Evolutionary conservation across 2,329 filamentous ascomycete genomes (phyloP), one percentile per base, ranked within the genome.

Genomic region (Westerdykella ornata): DNA sequence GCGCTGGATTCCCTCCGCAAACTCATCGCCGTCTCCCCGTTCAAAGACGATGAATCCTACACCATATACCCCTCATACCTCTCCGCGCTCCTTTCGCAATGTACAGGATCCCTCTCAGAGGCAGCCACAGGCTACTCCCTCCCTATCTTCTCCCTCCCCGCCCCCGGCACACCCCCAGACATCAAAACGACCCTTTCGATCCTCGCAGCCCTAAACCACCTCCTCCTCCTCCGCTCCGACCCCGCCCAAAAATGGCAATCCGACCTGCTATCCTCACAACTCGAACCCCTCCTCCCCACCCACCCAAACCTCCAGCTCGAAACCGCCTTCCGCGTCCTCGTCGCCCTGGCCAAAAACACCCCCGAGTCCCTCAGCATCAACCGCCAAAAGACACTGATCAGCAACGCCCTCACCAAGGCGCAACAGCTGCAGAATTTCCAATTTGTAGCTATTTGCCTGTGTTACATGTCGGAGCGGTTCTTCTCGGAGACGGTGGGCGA

Each of bases 391-490:
- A 77, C 82, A 31, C 80, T 84, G 56, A 82, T 96, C 40, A 81
- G 86, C 46, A 73, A 75, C 30, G 84, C 88, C 2, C 75, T 95
- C 32, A 75, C 76, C 30, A 78, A 80, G 2, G 82, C 85, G 11
- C 82, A 83, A 49, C 71, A 72, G 6, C 81, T 84, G 7, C 73
- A 74, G 41, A 95, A 95, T 60, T 79, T 79, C 20, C 85, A 94
- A 49, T 83, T 89, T 40, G 76, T 88, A n/a, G 82, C 82, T 36
- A 84, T 96, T 49, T 82, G 84, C 5, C 77, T 96, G 44, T 88
- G 82, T 52, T 82, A 92, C 49, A 94, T 96, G 84, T 84, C 85
- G 39, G 81, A 77, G 57, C 78, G 81, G 38, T 84, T 95, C 56
- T 96, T 89, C 64, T 82, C 83, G 35, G 84, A 84, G 44, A 83